These are phyloP conservation scores for Colletotrichum sp. DNA, from an alignment of 2,329 filamentous ascomycete genomes.

Conservation along the genomic window DNA sequence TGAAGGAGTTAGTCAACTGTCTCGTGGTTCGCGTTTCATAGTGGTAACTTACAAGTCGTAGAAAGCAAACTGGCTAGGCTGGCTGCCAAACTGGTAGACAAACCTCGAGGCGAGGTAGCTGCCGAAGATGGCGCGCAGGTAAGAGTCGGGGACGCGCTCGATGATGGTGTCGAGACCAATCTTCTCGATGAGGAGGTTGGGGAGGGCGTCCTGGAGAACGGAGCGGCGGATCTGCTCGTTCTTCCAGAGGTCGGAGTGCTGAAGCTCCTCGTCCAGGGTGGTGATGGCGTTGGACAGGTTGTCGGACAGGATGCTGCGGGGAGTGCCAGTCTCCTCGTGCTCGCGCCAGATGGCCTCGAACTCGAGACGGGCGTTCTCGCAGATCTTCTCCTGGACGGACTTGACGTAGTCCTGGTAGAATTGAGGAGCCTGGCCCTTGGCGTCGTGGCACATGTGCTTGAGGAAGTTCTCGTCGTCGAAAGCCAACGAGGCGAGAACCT, in stretches of 20 bases:
- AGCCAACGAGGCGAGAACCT: conserved; percentile 91
- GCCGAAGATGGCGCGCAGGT: conserved; percentile 94
- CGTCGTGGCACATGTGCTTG: conserved; percentile 90
- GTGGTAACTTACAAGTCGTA: conserved; percentile 84
- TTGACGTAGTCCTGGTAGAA: conserved; percentile 96
- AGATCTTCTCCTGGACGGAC: conserved; percentile 88
- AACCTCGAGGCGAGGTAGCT: conserved; percentile 95
- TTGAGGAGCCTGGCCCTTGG: conserved; percentile 73
- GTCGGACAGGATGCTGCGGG: conserved; percentile 89
- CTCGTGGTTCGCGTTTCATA: neutral
- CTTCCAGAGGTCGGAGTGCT: conserved; percentile 90
- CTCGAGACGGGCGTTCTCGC: conserved; percentile 88
- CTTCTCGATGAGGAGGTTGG: conserved; percentile 82
- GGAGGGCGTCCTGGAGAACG: conserved; percentile 85
- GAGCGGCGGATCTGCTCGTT: conserved; percentile 78
- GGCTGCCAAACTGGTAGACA: conserved; percentile 93
- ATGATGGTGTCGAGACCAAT: conserved; percentile 91
- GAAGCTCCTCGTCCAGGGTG: conserved; percentile 94
- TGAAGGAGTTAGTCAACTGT: neutral
- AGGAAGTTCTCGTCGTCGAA: conserved; percentile 91
- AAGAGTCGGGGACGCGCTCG: conserved; percentile 85
- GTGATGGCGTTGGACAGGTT: conserved; percentile 92
- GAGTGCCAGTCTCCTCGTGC: conserved; percentile 78
- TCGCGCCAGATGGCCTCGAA: conserved; percentile 99
- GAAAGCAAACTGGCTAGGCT: conserved; percentile 95